Conservation (phyloP, 2,329 filamentous ascomycete genomes). For the Aspergillus piperis region DNA sequence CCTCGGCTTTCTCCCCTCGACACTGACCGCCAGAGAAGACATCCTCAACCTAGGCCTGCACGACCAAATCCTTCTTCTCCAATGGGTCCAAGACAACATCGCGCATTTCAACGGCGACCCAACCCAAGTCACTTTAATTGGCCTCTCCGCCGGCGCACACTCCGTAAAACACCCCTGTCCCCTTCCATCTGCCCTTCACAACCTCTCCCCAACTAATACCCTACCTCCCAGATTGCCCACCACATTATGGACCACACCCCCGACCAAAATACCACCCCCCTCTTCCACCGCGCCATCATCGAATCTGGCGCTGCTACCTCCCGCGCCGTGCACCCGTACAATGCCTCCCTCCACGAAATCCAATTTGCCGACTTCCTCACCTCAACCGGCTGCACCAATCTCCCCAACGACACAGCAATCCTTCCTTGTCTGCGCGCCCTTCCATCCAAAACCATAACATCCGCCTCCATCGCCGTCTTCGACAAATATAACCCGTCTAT, state of each 20-base stretch:
- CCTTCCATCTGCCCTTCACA: too few species aligned
- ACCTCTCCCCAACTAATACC: conserved; percentile 7
- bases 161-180: background rate
- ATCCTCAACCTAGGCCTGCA: conserved; percentile 13
- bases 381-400: conserved; percentile 36
- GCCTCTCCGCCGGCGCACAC: conserved; percentile 14
- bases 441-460: conserved; percentile 37
- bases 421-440: conserved; percentile 47
- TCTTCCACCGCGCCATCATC: conserved; percentile 51
- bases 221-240: conserved; percentile 61
- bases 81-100: conserved; percentile 20
- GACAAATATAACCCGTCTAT: conserved; percentile 50
- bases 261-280: conserved; percentile 18
- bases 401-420: conserved; percentile 31
- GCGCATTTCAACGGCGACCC: conserved; percentile 11
- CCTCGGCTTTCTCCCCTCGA: conserved; percentile 59
- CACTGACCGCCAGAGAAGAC: conserved; percentile 5
- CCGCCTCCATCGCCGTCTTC: conserved; percentile 47
- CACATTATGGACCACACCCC: conserved; percentile 58
- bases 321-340: conserved; percentile 47
- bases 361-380: conserved; percentile 49
- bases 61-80: conserved; percentile 40
- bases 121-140: conserved; percentile 10
- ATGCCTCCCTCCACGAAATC: conserved; percentile 43
- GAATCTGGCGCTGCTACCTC: conserved; percentile 52